Evolutionary conservation across 371 early-diverging fungal genomes (phyloP).

Genomic region (Circinella minor): DNA sequence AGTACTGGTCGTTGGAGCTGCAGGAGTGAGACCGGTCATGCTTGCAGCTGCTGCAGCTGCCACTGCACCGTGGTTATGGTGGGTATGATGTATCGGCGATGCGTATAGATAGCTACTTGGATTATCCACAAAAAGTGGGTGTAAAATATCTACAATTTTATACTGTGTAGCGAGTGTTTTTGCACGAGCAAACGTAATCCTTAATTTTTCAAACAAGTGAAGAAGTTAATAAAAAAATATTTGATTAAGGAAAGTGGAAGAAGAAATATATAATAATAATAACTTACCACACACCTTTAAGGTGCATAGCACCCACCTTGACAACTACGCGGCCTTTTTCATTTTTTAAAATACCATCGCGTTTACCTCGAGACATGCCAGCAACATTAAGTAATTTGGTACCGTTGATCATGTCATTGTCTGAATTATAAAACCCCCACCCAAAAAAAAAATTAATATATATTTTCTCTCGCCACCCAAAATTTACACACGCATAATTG

Average conservation of each 20-base stretch:
- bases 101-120: constrained; percentile 54
- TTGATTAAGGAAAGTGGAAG: background rate
- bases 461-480: background rate
- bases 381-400: constrained; percentile 86
- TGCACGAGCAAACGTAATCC: constrained; percentile 77
- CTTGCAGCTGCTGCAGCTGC: constrained; percentile 17
- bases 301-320: constrained; percentile 87
- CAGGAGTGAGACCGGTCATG: constrained; percentile 16
- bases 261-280: background rate
- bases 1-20: constrained; percentile 8
- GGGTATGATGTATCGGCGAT: constrained; percentile 23
- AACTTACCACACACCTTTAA: constrained; percentile 85
- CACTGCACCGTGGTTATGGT: constrained; percentile 11
- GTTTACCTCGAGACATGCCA: constrained; percentile 87
- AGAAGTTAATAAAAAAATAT: background rate
- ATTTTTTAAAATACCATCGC: constrained; percentile 86
- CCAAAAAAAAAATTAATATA: background rate
- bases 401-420: constrained; percentile 86
- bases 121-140: constrained; percentile 79
- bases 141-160: constrained; percentile 68
- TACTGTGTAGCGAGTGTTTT: constrained; percentile 69
- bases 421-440: constrained; percentile 28
- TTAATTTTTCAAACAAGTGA: constrained; percentile 17
- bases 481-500: background rate
- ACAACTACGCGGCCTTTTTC: constrained; percentile 85